Base-by-base conservation (phyloP, 768 basidiomycete genomes). In the Termitomyces sp. region DNA sequence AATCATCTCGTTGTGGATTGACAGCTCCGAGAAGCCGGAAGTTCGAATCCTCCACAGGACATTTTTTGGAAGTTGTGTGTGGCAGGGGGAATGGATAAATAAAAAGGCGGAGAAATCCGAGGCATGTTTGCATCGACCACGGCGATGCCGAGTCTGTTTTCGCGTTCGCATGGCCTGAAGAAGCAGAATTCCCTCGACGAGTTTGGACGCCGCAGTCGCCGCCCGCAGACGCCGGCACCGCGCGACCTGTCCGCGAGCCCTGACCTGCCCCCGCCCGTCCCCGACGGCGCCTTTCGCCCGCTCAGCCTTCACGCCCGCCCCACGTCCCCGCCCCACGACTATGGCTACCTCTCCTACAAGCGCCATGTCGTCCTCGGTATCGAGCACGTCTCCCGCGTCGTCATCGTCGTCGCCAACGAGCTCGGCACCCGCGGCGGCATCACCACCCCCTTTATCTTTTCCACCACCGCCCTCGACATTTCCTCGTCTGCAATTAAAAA, bases 401-500 rank as follows among this genome's bases (percentile, higher is more conserved):
- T 92, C n/a, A 79, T 81, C 43, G 83, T 84, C 58, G 73, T 92
- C 56, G 79, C 83, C 47, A 77, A 82, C 53, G 89, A 91, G 72
- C 82, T 94, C 55, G 79, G 79, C 61, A 77, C 82, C 55, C 79
- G 90, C 64, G 90, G 86, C 64, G 90, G 86, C 68, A 79, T 97
- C 59, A 87, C 88, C 22, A 93, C 92, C 3, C 94, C 95, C 22
- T 88, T 97, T 73, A 86, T 98, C 60, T 96, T 98, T 76, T 92
- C 91, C 37, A 85, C 83, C 29, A 83, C 88, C 63, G 94, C 94
- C 16, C 84, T 98, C 59, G 94, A 97, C 65, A 78, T 95, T 42
- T 88, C 85, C 43, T 75, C 85, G 6, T 74, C 84, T n/a, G 82
- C 85, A 34, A 84, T 93, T 64, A 86, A 82, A 64, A 77, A 87